Conservation (phyloP, 139 green algal species). For the Spirogloea muscicola region DNA sequence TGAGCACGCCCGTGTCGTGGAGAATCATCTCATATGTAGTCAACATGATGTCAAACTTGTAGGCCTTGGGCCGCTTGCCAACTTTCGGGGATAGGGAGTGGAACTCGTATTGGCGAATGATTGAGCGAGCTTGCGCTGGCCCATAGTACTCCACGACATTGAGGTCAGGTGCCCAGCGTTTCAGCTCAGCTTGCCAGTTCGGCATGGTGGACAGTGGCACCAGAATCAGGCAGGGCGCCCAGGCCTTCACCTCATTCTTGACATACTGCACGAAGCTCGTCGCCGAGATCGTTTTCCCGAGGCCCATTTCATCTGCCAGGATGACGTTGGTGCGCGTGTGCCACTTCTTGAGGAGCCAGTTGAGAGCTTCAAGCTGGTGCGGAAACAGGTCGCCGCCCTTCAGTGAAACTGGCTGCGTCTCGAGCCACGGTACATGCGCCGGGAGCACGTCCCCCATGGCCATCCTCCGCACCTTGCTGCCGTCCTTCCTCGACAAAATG, state of each 20-base stretch:
- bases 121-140: conserved; percentile 45
- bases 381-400: conserved; percentile 61
- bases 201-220: conserved; percentile 83
- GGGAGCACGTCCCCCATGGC: conserved; percentile 20
- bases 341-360: conserved; percentile 43
- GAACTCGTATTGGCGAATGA: conserved; percentile 70
- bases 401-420: conserved; percentile 64
- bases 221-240: conserved; percentile 72
- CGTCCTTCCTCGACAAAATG: too few relatives aligned
- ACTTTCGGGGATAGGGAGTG: conserved; percentile 1
- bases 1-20: conserved; percentile 61
- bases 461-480: too few relatives aligned
- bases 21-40: conserved; percentile 90
- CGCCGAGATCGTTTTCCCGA: conserved; percentile 70
- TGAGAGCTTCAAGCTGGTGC: conserved; percentile 76
- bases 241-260: conserved; percentile 27
- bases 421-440: conserved; percentile 21
- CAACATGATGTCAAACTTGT: conserved; percentile 73
- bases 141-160: conserved; percentile 58
- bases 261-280: conserved; percentile 29
- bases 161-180: conserved; percentile 67
- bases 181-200: conserved; percentile 89
- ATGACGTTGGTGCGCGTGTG: conserved; percentile 66
- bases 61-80: neutral
- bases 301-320: conserved; percentile 92